Evolutionary conservation across 2,329 filamentous ascomycete species (phyloP).

Genomic region (Alternaria sp.): DNA sequence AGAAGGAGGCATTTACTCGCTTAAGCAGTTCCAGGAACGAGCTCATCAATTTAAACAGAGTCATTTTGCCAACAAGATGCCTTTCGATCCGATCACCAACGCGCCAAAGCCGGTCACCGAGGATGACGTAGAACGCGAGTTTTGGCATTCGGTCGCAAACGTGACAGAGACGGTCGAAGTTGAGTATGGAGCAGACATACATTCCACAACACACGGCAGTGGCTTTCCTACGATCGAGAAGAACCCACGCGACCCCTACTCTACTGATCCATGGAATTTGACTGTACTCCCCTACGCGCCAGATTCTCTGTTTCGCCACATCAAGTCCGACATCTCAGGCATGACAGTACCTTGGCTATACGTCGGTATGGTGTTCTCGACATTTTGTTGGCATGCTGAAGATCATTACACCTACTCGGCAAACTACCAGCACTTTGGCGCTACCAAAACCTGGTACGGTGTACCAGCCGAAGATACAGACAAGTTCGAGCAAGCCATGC

Average conservation of each 20-base stretch:
- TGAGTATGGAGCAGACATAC: conserved; percentile 97
- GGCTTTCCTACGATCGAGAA: conserved; percentile 95
- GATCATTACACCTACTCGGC: conserved; percentile 98
- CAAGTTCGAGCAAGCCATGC: conserved; percentile 96
- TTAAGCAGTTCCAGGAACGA: conserved; percentile 95
- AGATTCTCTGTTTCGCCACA: conserved; percentile 93
- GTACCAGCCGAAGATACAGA: conserved; percentile 93
- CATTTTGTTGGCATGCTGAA: conserved; percentile 99
- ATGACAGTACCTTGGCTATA: conserved; percentile 99
- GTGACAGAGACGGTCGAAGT: conserved; percentile 96
- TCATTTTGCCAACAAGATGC: conserved; percentile 92
- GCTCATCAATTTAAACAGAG: conserved; percentile 93
- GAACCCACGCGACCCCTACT: conserved; percentile 85
- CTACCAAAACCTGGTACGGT: conserved; percentile 99
- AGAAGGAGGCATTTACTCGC: conserved; percentile 92
- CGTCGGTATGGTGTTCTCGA: conserved; percentile 99
- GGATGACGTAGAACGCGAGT: conserved; percentile 94
- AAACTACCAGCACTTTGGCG: conserved; percentile 98
- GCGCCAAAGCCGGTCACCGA: conserved; percentile 84
- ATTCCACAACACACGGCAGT: conserved; percentile 96
- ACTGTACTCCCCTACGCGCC: conserved; percentile 90
- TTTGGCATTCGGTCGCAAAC: conserved; percentile 94
- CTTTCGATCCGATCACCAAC: conserved; percentile 83
- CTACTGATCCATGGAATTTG: conserved; percentile 93
- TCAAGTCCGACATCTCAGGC: conserved; percentile 97